These are phyloP conservation scores for Ceratobasidium sp. DNA, from an alignment of 1,284 basidiomycete genomes.

Conservation along the genomic window DNA sequence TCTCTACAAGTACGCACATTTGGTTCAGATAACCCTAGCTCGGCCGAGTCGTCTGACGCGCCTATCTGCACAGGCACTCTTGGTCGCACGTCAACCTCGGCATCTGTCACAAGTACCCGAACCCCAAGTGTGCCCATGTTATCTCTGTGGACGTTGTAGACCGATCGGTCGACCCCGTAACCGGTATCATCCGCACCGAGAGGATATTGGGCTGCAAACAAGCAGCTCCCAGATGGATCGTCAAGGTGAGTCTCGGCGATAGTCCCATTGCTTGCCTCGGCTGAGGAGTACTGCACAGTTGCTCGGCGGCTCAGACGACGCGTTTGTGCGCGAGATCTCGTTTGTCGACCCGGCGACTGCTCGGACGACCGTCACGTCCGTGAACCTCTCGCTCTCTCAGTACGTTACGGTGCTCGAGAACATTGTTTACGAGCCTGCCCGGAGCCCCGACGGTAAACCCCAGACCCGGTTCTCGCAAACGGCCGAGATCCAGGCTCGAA, in stretches of 20 bases:
- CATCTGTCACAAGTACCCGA: conserved; percentile 97
- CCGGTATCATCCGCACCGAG: conserved; percentile 90
- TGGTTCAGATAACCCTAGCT: background rate
- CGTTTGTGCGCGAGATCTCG: conserved; percentile 93
- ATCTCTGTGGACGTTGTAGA: conserved; percentile 90
- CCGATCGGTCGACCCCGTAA: conserved; percentile 83
- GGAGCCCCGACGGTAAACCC: conserved; percentile 56
- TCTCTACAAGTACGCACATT: conserved; percentile 53
- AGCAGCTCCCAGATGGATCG: conserved; percentile 85
- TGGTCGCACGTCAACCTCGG: conserved; percentile 89
- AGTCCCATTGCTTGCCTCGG: conserved; percentile 14
- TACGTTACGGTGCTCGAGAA: conserved; percentile 90
- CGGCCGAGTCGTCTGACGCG: conserved; percentile 18
- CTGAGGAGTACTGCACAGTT: conserved; percentile 64
- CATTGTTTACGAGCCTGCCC: conserved; percentile 86
- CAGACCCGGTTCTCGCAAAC: conserved; percentile 82
- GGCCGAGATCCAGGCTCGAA: conserved; percentile 86
- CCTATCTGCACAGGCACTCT: conserved; percentile 70
- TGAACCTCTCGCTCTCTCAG: conserved; percentile 91
- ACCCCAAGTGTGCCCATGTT: conserved; percentile 92
- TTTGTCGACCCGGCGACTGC: conserved; percentile 87
- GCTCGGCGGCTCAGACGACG: conserved; percentile 90
- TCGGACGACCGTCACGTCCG: conserved; percentile 85
- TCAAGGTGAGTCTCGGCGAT: conserved; percentile 70
- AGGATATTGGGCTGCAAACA: conserved; percentile 88